phyloP scores from a whole-genome alignment of 805 yeast genomes.

The Candida sithepensis region DNA sequence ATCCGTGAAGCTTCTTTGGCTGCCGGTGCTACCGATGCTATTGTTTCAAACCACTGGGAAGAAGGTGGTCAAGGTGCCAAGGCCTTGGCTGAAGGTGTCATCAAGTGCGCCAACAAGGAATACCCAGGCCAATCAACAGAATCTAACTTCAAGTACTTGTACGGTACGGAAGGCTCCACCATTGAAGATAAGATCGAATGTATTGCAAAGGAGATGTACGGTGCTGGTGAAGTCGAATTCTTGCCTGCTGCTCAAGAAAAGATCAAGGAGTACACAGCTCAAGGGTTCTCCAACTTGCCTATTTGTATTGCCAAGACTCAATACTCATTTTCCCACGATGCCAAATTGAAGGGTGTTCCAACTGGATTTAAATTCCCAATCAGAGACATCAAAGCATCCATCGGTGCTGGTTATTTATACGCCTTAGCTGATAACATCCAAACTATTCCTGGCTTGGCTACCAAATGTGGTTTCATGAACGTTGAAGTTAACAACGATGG shows the following conservation, averaged over 20 bases:
- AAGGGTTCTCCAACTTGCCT: conserved; percentile 89
- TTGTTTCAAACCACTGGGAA: conserved; percentile 91
- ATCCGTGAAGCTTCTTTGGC: conserved; percentile 75
- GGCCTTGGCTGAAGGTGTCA: conserved; percentile 78
- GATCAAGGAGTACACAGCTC: conserved; percentile 75
- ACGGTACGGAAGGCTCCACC: conserved; percentile 58
- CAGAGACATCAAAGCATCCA: conserved; percentile 88
- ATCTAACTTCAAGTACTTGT: conserved; percentile 55
- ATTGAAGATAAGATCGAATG: conserved; percentile 77
- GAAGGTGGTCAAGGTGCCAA: conserved; percentile 92
- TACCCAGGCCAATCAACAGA: conserved; percentile 32
- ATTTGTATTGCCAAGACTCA: conserved; percentile 98
- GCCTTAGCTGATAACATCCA: conserved; percentile 96
- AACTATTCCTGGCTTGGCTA: conserved; percentile 96
- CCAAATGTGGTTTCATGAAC: conserved; percentile 95
- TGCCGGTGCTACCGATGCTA: conserved; percentile 95
- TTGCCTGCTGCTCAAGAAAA: conserved; percentile 77
- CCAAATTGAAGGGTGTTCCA: conserved; percentile 91
- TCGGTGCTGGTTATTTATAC: conserved; percentile 95
- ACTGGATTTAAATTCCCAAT: conserved; percentile 91
- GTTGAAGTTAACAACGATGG: conserved; percentile 91
- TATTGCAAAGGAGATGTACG: conserved; percentile 88
- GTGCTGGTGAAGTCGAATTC: conserved; percentile 81
- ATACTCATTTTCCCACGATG: conserved; percentile 92
- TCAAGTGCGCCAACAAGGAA: conserved; percentile 55